A percentile compares a stretch with the other conserved stretches of the same genome.
These are phyloP conservation scores for Apiotrichum veenhuisii DNA, from an alignment of 1,284 basidiomycete species.

Conservation along the genomic window DNA sequence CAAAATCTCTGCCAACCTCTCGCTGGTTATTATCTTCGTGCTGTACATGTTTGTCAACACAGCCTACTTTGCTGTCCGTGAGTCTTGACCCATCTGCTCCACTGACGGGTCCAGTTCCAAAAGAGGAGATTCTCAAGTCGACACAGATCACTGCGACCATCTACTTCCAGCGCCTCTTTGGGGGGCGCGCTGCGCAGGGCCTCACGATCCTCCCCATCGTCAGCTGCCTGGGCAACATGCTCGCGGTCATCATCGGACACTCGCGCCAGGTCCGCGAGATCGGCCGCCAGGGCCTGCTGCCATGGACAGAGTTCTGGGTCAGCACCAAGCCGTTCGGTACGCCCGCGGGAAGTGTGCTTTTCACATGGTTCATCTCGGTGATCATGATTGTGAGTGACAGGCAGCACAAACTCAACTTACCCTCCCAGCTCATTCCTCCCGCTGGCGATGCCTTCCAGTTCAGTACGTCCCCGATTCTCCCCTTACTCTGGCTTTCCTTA, in stretches of 20 bases:
- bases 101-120: constrained; percentile 27
- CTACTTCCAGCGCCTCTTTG: constrained; percentile 48
- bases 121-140: constrained; percentile 35
- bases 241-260: constrained; percentile 46
- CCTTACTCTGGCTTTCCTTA: no score
- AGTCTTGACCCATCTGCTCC: background rate
- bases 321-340: constrained; percentile 38
- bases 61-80: constrained; percentile 47
- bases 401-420: no score
- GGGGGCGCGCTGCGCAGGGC: constrained; percentile 37
- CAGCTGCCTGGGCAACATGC: constrained; percentile 40
- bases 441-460: no score
- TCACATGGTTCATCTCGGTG: constrained; percentile 55
- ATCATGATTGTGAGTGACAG: constrained; percentile 3
- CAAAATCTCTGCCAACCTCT: constrained; percentile 27
- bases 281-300: constrained; percentile 42
- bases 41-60: constrained; percentile 38
- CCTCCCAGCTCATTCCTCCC: no score
- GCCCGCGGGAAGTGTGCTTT: constrained; percentile 50
- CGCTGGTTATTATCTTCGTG: constrained; percentile 29
- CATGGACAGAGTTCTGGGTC: constrained; percentile 36
- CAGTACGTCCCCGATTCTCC: no score
- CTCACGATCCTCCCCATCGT: constrained; percentile 42
- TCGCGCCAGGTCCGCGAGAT: constrained; percentile 26
- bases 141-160: constrained; percentile 41